These are phyloP conservation scores for Mortierella sp. DNA, from an alignment of 371 early-diverging fungal species.

Conservation along the genomic window DNA sequence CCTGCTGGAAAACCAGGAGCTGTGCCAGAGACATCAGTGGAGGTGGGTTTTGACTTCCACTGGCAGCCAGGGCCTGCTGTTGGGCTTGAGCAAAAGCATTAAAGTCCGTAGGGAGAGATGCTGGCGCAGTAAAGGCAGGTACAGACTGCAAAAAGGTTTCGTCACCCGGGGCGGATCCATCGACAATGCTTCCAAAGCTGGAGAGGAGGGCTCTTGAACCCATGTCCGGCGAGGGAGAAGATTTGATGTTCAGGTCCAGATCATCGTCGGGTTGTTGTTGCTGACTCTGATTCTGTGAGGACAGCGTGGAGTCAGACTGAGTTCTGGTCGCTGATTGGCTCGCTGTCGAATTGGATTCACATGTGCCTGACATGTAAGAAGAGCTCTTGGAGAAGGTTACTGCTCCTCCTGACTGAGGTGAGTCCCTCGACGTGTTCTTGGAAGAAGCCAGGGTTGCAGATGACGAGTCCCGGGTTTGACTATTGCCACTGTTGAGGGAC, in stretches of 20 bases:
- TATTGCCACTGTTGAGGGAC: background rate
- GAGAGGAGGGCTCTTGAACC: slow-evolving; percentile 24
- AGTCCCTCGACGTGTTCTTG: background rate
- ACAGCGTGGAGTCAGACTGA: background rate
- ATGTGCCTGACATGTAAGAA: slow-evolving; percentile 12
- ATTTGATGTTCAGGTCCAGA: slow-evolving; percentile 39
- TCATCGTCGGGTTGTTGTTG: slow-evolving; percentile 33
- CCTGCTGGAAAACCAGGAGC: slow-evolving; percentile 41
- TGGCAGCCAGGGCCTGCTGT: slow-evolving; percentile 31
- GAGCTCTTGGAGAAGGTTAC: background rate
- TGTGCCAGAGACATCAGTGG: slow-evolving; percentile 42
- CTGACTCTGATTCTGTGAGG: slow-evolving; percentile 19
- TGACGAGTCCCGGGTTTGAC: slow-evolving; percentile 3
- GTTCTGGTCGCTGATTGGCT: background rate
- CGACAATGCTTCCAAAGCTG: background rate
- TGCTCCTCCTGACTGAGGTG: background rate
- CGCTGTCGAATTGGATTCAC: background rate
- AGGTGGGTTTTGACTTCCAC: slow-evolving; percentile 18
- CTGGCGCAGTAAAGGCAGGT: slow-evolving; percentile 42
- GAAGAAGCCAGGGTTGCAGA: slow-evolving; percentile 3
- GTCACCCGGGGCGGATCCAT: background rate
- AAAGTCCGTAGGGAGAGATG: slow-evolving; percentile 51
- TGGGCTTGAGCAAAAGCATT: slow-evolving; percentile 49
- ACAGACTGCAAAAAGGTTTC: slow-evolving; percentile 39
- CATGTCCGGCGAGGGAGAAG: slow-evolving; percentile 47